A percentile compares a stretch with the other conserved stretches of the same genome.
Evolutionary conservation across 1,139 yeast genomes (phyloP).

Genomic region (Nematodospora anomalae): DNA sequence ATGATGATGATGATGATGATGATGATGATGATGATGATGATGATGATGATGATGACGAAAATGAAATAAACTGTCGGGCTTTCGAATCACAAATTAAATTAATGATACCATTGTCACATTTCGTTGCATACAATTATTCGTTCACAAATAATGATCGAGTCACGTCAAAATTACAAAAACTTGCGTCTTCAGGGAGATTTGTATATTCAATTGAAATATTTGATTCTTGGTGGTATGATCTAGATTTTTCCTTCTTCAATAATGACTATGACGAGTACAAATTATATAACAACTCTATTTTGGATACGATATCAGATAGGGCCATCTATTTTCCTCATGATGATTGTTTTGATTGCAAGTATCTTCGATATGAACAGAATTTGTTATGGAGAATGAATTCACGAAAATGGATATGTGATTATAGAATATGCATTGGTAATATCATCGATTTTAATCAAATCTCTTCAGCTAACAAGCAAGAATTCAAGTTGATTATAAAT

Average conservation of each 20-base stretch:
- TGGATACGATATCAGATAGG: conserved; percentile 14
- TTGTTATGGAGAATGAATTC: conserved; percentile 37
- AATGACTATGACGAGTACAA: conserved; percentile 17
- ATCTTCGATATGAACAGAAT: conserved; percentile 38
- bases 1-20: no score
- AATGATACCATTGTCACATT: conserved; percentile 35
- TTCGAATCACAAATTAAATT: conserved; percentile 31
- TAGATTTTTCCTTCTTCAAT: conserved; percentile 18
- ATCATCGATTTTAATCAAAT: conserved; percentile 32
- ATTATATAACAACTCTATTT: conserved; percentile 19
- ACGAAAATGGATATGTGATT: conserved; percentile 28
- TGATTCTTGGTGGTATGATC: conserved; percentile 16
- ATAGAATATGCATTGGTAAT: conserved; percentile 35
- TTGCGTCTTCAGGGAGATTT: conserved; percentile 9
- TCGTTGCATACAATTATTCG: conserved; percentile 33
- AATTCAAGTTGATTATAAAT: conserved; percentile 34
- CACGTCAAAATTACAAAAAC: conserved; percentile 8
- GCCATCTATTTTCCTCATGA: conserved; percentile 3
- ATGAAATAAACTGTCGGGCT: conserved; percentile 31
- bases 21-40: no score
- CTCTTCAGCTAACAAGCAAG: conserved; percentile 14
- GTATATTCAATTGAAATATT: conserved; percentile 22
- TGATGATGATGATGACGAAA: conserved; percentile 2
- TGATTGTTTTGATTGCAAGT: conserved; percentile 17
- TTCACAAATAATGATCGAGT: conserved; percentile 16